Evolutionary conservation across 2,329 filamentous ascomycete species (phyloP).

Genomic region (Botrytis byssoidea): DNA sequence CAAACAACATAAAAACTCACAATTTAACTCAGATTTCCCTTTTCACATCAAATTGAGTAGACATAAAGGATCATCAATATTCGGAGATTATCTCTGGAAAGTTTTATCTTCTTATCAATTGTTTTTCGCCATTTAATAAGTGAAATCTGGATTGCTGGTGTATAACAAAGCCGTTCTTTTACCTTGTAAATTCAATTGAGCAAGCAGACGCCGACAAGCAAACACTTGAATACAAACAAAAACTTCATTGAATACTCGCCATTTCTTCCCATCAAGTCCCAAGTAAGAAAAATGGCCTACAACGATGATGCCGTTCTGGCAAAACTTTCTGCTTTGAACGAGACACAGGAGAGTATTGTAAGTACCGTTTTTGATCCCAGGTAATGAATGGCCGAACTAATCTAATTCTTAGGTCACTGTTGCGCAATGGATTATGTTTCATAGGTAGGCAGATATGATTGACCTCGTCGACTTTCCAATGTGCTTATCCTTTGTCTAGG

Average conservation of each 20-base stretch:
- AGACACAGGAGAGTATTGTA: conserved; percentile 92
- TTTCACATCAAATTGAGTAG: not conserved
- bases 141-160: conserved; percentile 3
- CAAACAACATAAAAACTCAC: conserved; percentile 8
- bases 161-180: conserved; percentile 9
- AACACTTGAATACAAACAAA: conserved; percentile 9
- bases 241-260: conserved; percentile 10
- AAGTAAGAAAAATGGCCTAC: conserved; percentile 69
- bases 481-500: conserved; percentile 50
- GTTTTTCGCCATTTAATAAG: not conserved
- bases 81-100: not conserved
- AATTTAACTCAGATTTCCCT: conserved; percentile 9
- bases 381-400: conserved; percentile 16
- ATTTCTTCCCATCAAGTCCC: not conserved
- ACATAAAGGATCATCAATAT: not conserved
- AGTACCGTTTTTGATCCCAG: conserved; percentile 22
- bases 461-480: conserved; percentile 1
- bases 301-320: conserved; percentile 93
- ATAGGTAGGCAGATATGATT: conserved; percentile 62
- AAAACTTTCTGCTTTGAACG: conserved; percentile 92
- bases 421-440: conserved; percentile 99
- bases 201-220: conserved; percentile 13
- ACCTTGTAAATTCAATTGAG: conserved; percentile 2
- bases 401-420: conserved; percentile 61
- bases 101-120: not conserved